Evolutionary conservation across 2,329 filamentous ascomycete genomes (phyloP), one percentile per base, ranked within the genome.

Genomic region (Echinosphaeria canescens): DNA sequence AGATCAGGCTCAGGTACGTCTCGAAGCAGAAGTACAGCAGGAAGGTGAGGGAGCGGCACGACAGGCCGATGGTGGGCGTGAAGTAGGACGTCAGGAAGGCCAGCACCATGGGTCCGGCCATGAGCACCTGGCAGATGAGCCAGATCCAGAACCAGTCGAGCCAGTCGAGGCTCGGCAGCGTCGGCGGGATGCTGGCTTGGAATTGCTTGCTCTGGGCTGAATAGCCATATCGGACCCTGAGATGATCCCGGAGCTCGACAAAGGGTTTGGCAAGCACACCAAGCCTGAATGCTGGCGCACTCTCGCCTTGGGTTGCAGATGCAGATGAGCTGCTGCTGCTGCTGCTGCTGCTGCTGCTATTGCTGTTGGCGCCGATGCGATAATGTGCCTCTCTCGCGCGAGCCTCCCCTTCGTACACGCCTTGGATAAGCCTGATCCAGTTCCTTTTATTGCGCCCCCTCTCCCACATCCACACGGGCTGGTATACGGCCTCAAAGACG

Each of bases 21-120:
- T 49, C 44, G 22, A 36, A 41, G 10, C 40, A 28, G 18, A 39
- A 40, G 26, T 48, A 49, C n/a, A 47, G 23, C 3, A 47, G 32
- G 24, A 47, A 45, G 3, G 41, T 47, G 19, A 48, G 26, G 23
- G 36, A 45, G 5, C 46, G 39, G 22, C 45, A 49, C 7, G 42
- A 42, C 4, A 48, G 34, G 6, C 44, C 45, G 3, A 34, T 31
- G 10, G 37, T 32, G 1, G 44, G 46, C 17, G 44, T 48, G 30
- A 41, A 40, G 23, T 41, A 48, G 9, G 41, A 46, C 2, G 40
- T 40, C 5, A 46, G 27, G 28, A 46, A 46, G 2, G 46, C 44
- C 13, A 49, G 38, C 20, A 34, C 22, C 24, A 39, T 44, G 7
- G 46, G 22, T n/a, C n/a, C n/a, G n/a, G n/a, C n/a, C n/a, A n/a